Evolutionary conservation across 2,329 filamentous ascomycete species (phyloP), one percentile per base, ranked within the genome.

Genomic region (Aureobasidium sp.): DNA sequence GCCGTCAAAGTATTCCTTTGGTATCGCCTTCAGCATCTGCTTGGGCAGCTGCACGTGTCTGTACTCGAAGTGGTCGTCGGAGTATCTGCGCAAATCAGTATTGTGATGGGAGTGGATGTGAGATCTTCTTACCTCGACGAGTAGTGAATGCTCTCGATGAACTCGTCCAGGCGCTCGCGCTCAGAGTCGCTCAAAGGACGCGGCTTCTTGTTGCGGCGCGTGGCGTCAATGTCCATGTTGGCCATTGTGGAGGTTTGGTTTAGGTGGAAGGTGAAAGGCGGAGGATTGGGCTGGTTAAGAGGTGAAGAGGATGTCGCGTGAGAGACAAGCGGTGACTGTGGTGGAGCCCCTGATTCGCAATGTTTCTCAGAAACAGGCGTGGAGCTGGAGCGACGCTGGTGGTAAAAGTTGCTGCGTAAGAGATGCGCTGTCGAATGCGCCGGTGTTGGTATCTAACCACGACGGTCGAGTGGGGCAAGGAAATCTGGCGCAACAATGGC

Each of bases 11-110:
- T 96, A 96, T 66, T 97, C 93, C 74, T 92, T 88, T 22, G 94
- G 94, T 68, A 99, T 97, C 44, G 85, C 89, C 78, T 97, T 97
- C 67, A 99, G 86, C 94, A 99, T 99, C 69, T 91, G 87, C 79
- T 99, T 99, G 47, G 94, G 94, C 34, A 99, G 85, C 76, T 97
- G 92, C 63, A 99, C 94, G 76, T 99, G 94, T 67, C 94, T 90
- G 78, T 99, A 99, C 78, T 99, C 94, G 76, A 87, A 96, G 76
- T 94, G 85, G 77, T 85, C 87, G 72, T 99, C 94, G 31, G 88
- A 92, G 75, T 99, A 99, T 75, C 94, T 97, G 73, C 15, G 37
- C 37, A 15, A 42, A 15, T 42, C 27, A 42, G 52, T 5, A 15
- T 41, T 36, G 56, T n/a, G 17, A 25, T 20, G 9, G 7, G 22